Evolutionary conservation across 1,284 basidiomycete genomes (phyloP), one percentile per base, ranked within the genome.

Genomic region (Malassezia pachydermatis): DNA sequence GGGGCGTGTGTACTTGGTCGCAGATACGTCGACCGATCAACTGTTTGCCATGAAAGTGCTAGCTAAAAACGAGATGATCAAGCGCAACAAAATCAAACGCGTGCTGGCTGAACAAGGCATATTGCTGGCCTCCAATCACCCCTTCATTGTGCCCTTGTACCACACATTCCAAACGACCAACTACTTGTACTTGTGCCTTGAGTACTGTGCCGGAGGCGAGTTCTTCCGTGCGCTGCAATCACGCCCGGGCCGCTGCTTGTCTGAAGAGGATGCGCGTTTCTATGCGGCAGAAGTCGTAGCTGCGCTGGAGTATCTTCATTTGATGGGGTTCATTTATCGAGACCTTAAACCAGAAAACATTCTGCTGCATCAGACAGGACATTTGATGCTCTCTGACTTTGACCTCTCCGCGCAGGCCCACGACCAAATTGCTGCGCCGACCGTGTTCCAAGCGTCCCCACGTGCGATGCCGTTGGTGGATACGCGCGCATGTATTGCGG

Each of bases 331-430:
- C 76, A 96, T 98, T 65, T 99, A 99, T 75, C 83, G 94, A 42
- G 94, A 98, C 77, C 80, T 99, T 45, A 99, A 99, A 75, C 94
- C 94, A 25, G 94, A 99, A 76, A 99, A 98, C 73, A 98, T 99
- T 64, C 77, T 99, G n/a, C 77, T 99, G 44, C 94, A 98, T 74
- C 86, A 95, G 71, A 89, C 88, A 17, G 94, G 94, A 14, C 94
- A 99, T 75, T 94, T 99, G 64, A 96, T 96, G 89, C 76, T 99
- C 60, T 96, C 92, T 38, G 94, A 99, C 75, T 99, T 99, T 75
- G 94, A 98, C 75, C 79, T 99, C 25, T 94, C 92, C 10, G 98
- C 96, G 69, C 87, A 94, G 68, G 89, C 88, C 34, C 84, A 80
- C 41, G 66, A 65, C 32, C 61, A 69, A 29, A 85, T 84, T 19